A percentile compares a stretch with the other conserved stretches of the same genome.
Evolutionary conservation across 176 grass and related monocot genomes (phyloP).

Genomic region (Otatea glauca): DNA sequence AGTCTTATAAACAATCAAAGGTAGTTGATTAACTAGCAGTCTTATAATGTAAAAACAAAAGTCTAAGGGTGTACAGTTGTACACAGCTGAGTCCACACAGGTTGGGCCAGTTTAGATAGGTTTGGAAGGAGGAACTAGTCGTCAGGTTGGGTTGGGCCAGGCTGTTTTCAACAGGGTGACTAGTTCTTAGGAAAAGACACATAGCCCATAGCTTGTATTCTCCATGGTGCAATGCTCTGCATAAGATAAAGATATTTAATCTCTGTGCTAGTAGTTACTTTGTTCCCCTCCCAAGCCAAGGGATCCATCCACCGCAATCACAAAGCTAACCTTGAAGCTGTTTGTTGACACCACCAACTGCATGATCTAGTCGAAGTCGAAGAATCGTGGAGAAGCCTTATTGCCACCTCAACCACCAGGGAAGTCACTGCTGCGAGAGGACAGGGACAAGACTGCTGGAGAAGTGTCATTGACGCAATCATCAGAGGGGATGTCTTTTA

Average conservation of each 20-base stretch:
- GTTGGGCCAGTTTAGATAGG: conserved; percentile 17
- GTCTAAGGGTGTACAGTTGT: conserved; percentile 6
- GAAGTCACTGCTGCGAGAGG: background rate
- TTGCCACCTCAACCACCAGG: background rate
- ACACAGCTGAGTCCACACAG: conserved; percentile 27
- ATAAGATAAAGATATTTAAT: background rate
- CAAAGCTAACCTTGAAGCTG: conserved; percentile 6
- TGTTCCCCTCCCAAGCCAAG: conserved; percentile 1
- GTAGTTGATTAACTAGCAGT: conserved; percentile 6
- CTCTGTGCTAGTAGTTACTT: background rate
- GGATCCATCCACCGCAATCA: background rate
- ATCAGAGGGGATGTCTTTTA: background rate
- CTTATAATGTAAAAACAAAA: conserved; percentile 32
- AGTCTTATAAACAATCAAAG: conserved; percentile 31
- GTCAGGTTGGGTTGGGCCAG: background rate
- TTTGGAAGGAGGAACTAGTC: background rate
- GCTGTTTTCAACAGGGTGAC: background rate
- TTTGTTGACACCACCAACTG: background rate
- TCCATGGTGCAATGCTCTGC: background rate
- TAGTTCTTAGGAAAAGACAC: background rate
- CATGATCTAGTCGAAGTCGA: background rate
- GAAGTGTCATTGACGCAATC: background rate
- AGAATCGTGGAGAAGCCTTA: conserved; percentile 7
- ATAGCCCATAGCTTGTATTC: conserved; percentile 15
- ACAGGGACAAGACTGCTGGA: background rate